Evolutionary conservation across 495 filamentous ascomycete genomes (phyloP), one percentile per base, ranked within the genome.

Genomic region (Penicillium coffeae): DNA sequence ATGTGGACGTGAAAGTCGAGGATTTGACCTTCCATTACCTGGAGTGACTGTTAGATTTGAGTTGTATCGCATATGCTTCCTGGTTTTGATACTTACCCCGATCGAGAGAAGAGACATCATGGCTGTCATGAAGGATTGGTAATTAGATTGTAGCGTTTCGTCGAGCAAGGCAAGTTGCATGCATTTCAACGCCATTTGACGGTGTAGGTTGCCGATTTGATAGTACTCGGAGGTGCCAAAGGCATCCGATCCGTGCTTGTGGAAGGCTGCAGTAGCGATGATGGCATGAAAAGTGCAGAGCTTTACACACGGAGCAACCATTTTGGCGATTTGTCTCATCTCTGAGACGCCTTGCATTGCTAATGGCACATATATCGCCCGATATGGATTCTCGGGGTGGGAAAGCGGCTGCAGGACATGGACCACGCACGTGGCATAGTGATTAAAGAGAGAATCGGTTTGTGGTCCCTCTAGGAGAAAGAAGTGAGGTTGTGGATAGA

Each of bases 1-100:
- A 40, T 40, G 20, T 40, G 38, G 13, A 40, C 16, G 8, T 40
- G 38, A 20, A 40, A 40, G 38, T 40, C 38, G n/a, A 40, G 8
- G 9, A 40, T 40, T 21, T 12, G 21, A 20, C 38, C 38, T 40
- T 40, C 38, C 38, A 40, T 40, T 18, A 40, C 35, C 35, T 37
- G 19, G 1, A 37, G 4, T 18, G n/a, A 4, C 19, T 37, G 35
- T 37, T 3, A 37, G 35, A 15, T 15, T 37, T 15, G 14, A 6
- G 35, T 1, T 15, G 8, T 37, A 6, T 6, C 13, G 10, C 14
- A 37, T 3, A 37, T 1, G 19, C 13, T 36, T 18, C 14, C 4
- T n/a, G n/a, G n/a, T n/a, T n/a, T n/a, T n/a, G 9, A 14, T n/a
- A 1, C 35, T 4, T 37, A 37, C 38, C 13, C 38, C 38, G 38